Evolutionary conservation across 2,329 filamentous ascomycete species (phyloP).

Genomic region (Xylogone sp.): DNA sequence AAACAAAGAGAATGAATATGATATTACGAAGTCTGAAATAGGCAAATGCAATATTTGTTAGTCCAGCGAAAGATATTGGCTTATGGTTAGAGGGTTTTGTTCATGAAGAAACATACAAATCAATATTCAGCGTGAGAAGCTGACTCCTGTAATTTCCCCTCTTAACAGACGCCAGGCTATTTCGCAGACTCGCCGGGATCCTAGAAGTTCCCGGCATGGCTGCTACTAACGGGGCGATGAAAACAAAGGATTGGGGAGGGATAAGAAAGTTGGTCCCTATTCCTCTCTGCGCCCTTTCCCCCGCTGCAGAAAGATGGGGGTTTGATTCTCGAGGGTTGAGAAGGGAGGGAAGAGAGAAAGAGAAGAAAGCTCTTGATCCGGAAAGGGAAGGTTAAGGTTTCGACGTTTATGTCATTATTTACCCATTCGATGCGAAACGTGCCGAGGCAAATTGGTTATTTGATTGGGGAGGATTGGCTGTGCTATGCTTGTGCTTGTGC

Average conservation of each 20-base stretch:
- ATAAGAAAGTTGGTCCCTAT: no score
- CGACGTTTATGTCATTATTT: no score
- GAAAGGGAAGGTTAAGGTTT: no score
- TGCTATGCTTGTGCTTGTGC: no score
- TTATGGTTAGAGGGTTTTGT: no score
- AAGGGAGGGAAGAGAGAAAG: not conserved
- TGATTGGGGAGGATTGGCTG: not conserved
- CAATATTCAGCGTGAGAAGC: constrained; percentile 59
- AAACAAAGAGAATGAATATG: constrained; percentile 82
- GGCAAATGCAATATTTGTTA: not conserved
- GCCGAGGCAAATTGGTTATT: not conserved
- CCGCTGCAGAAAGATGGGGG: no score
- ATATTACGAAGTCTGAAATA: constrained; percentile 70
- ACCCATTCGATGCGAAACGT: not conserved
- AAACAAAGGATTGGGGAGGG: no score
- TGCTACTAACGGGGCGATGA: constrained; percentile 6
- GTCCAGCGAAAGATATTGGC: not conserved
- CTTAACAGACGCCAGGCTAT: constrained; percentile 59
- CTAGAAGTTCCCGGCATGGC: constrained; percentile 64
- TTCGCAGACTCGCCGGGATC: constrained; percentile 67
- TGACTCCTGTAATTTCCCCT: constrained; percentile 50
- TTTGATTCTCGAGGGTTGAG: not conserved
- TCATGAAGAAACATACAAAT: constrained; percentile 56
- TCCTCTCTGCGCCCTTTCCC: no score
- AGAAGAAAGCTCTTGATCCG: no score